Evolutionary conservation across 1,284 basidiomycete species (phyloP).

Genomic region (Lentinus polychrous): DNA sequence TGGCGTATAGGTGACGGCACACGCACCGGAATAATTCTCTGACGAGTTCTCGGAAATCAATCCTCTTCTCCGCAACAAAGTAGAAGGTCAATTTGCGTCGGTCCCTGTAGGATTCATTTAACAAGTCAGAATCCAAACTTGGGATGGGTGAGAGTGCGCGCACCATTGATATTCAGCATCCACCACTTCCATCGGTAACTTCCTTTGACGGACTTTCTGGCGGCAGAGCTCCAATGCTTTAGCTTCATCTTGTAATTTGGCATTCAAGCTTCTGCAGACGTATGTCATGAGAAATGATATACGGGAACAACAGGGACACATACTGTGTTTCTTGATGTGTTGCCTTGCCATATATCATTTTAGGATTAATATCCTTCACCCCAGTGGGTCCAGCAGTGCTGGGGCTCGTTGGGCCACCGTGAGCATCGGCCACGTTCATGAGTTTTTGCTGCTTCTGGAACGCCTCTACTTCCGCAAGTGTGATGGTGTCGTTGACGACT

Average conservation of each 20-base stretch:
- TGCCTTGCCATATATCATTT: slow-evolving; percentile 96
- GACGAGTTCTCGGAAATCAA: slow-evolving; percentile 96
- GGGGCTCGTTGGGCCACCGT: slow-evolving; percentile 49
- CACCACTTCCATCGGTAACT: slow-evolving; percentile 95
- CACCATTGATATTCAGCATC: slow-evolving; percentile 98
- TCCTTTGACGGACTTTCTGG: slow-evolving; percentile 86
- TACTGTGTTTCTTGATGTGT: slow-evolving; percentile 78
- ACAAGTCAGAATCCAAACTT: background rate
- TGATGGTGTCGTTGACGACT: slow-evolving; percentile 84
- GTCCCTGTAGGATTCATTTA: slow-evolving; percentile 55
- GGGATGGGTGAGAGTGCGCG: slow-evolving; percentile 24
- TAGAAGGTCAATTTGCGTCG: slow-evolving; percentile 97
- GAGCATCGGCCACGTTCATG: slow-evolving; percentile 34
- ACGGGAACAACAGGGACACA: slow-evolving; percentile 25
- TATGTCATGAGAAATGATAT: background rate
- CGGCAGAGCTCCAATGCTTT: slow-evolving; percentile 90
- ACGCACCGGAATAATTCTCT: slow-evolving; percentile 81
- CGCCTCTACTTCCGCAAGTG: slow-evolving; percentile 85
- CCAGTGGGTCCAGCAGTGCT: slow-evolving; percentile 29
- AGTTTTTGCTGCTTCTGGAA: slow-evolving; percentile 72
- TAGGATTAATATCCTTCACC: slow-evolving; percentile 92
- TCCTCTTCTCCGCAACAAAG: slow-evolving; percentile 91
- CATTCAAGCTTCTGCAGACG: slow-evolving; percentile 53
- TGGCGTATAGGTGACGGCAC: slow-evolving; percentile 1
- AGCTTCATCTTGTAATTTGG: slow-evolving; percentile 85